These are phyloP conservation scores for Hirsutella rhossiliensis DNA, from an alignment of 2,329 filamentous ascomycete species.

Conservation along the genomic window DNA sequence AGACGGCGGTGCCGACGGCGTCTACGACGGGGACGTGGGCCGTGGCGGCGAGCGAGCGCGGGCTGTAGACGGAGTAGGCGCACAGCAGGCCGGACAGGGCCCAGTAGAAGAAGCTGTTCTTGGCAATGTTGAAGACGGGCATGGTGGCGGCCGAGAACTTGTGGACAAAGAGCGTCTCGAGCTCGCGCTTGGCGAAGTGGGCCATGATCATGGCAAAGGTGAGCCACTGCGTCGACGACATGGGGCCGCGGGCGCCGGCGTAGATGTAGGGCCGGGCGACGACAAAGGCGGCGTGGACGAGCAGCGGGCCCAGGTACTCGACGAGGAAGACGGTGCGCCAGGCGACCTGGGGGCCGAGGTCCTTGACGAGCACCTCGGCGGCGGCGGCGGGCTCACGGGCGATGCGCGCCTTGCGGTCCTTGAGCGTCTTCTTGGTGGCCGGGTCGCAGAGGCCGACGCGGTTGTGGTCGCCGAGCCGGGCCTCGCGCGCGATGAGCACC, in stretches of 20 bases:
- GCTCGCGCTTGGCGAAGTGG: slow-evolving; percentile 92
- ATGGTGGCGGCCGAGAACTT: slow-evolving; percentile 92
- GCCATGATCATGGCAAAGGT: slow-evolving; percentile 60
- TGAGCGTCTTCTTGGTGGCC: slow-evolving; percentile 47
- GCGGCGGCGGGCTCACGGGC: slow-evolving; percentile 30
- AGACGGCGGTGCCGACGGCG: slow-evolving; percentile 59
- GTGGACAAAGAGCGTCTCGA: slow-evolving; percentile 89
- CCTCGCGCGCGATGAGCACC: slow-evolving; percentile 36
- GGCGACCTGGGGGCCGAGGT: slow-evolving; percentile 78
- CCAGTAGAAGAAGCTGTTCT: slow-evolving; percentile 96
- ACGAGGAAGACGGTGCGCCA: slow-evolving; percentile 93
- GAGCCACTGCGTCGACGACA: slow-evolving; percentile 61
- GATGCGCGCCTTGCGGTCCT: slow-evolving; percentile 45
- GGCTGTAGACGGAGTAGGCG: slow-evolving; percentile 76
- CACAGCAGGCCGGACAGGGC: slow-evolving; percentile 66
- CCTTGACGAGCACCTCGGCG: slow-evolving; percentile 71
- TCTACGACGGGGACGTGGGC: slow-evolving; percentile 38
- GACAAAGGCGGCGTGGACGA: slow-evolving; percentile 70
- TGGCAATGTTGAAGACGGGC: slow-evolving; percentile 83
- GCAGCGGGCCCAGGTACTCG: slow-evolving; percentile 85
- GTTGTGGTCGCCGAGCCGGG: slow-evolving; percentile 43
- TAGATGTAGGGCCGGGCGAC: slow-evolving; percentile 56
- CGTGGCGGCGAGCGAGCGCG: slow-evolving; percentile 53
- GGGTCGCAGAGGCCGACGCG: slow-evolving; percentile 52
- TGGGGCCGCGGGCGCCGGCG: slow-evolving; percentile 28